Evolutionary conservation across 2,329 filamentous ascomycete species (phyloP).

Genomic region (Trichoderma simmonsii): DNA sequence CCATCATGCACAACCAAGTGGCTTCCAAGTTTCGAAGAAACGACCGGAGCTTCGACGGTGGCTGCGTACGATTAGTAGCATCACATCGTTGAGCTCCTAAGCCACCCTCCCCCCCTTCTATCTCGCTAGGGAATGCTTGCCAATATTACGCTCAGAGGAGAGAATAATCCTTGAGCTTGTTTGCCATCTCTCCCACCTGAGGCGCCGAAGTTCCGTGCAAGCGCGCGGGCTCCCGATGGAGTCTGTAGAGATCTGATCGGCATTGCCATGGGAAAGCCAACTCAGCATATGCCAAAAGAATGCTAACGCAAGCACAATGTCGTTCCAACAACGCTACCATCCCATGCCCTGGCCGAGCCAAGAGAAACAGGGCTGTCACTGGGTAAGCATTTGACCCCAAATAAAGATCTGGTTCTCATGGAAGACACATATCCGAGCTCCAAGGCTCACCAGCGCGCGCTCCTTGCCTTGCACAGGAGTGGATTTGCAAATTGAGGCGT

Average conservation of each 20-base stretch:
- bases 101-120: not conserved
- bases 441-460: not conserved
- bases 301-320: not conserved
- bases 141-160: not conserved
- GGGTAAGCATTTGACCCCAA: not conserved
- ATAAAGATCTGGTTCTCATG: not conserved
- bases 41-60: not conserved
- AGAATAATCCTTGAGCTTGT: not conserved
- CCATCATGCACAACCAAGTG: not conserved
- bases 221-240: not conserved
- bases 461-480: not conserved
- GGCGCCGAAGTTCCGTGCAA: not conserved
- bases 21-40: not conserved
- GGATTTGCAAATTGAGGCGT: not conserved
- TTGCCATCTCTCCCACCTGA: not conserved
- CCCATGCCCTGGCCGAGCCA: not conserved
- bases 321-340: not conserved
- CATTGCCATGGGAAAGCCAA: not conserved
- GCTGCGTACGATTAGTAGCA: not conserved
- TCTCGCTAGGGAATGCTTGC: not conserved
- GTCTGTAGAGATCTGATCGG: not conserved
- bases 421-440: not conserved
- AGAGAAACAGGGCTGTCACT: not conserved
- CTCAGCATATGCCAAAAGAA: not conserved
- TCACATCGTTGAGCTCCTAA: not conserved